Evolutionary conservation across 129 eudicot genomes (phyloP).

Genomic region (Saussurea involucrata): DNA sequence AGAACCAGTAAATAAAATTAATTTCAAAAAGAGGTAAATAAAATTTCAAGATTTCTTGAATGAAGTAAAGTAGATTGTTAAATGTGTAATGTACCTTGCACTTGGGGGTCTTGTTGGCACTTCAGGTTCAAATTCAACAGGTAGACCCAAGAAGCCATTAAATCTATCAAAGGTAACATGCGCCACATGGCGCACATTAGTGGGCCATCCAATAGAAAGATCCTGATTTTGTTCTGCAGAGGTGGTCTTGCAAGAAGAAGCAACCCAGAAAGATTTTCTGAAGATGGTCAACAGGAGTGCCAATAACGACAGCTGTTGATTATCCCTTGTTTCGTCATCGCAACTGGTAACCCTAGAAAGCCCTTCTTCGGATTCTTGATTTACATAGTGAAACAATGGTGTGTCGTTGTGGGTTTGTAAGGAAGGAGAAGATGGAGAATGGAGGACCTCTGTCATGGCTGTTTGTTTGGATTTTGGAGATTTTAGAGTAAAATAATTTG

Average conservation of each 20-base stretch:
- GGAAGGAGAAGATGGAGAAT: slow-evolving; percentile 19
- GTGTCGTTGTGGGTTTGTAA: neutral
- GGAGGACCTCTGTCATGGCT: slow-evolving; percentile 70
- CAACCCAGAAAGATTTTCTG: slow-evolving; percentile 62
- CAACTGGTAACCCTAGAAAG: slow-evolving; percentile 3
- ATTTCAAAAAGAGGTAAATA: neutral
- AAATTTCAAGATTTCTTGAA: neutral
- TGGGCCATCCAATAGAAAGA: slow-evolving; percentile 59
- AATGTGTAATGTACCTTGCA: slow-evolving; percentile 47
- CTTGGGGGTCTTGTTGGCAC: slow-evolving; percentile 79
- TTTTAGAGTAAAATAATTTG: slow-evolving; percentile 6
- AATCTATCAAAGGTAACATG: slow-evolving; percentile 81
- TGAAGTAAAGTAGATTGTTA: too few relatives aligned
- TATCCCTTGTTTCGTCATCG: slow-evolving; percentile 23
- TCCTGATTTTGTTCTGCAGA: slow-evolving; percentile 12
- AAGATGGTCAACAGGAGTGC: slow-evolving; percentile 54
- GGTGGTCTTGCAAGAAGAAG: slow-evolving; percentile 24
- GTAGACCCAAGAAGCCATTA: slow-evolving; percentile 79
- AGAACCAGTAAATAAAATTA: neutral
- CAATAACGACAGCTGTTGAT: slow-evolving; percentile 49
- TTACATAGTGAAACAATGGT: slow-evolving; percentile 24
- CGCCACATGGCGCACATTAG: slow-evolving; percentile 70
- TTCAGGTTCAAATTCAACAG: slow-evolving; percentile 82
- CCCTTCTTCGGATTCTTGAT: slow-evolving; percentile 14
- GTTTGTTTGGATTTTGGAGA: neutral